Percentiles rank a stretch among this genome's conserved stretches.
These are phyloP conservation scores for Miscanthus lutarioriparius DNA, from an alignment of 176 grass and related monocot species.

Conservation along the genomic window DNA sequence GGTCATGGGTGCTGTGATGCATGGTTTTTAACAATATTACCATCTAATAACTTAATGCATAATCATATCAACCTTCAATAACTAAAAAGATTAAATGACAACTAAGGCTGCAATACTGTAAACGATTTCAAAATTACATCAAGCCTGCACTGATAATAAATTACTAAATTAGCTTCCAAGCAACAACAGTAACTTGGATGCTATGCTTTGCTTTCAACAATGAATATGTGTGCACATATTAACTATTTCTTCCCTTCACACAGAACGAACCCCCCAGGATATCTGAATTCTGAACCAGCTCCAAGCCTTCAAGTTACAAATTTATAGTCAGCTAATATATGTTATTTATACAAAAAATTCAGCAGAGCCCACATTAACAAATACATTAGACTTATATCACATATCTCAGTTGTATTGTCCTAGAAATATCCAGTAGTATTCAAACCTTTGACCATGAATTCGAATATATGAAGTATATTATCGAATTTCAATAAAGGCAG, in stretches of 20 bases:
- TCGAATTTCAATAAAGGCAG: background rate
- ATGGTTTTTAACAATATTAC: background rate
- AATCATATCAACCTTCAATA: background rate
- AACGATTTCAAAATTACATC: background rate
- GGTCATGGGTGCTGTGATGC: background rate
- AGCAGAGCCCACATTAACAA: constrained; percentile 1
- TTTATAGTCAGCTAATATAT: background rate
- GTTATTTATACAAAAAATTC: background rate
- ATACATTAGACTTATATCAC: background rate
- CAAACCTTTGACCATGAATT: constrained; percentile 4
- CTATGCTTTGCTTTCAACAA: constrained; percentile 16
- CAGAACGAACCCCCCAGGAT: background rate
- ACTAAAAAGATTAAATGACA: background rate
- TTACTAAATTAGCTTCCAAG: constrained; percentile 11
- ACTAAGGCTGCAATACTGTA: constrained; percentile 15
- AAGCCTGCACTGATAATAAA: background rate
- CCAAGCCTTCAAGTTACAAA: constrained; percentile 9
- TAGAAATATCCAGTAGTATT: constrained; percentile 20
- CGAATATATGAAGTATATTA: constrained; percentile 1
- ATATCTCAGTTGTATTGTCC: background rate
- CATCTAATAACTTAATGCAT: background rate
- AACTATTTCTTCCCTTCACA: background rate
- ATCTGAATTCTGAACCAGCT: background rate
- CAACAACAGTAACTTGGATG: background rate
- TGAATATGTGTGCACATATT: background rate